Evolutionary conservation across 2,329 filamentous ascomycete species (phyloP).

Genomic region (Gaeumannomyces tritici): DNA sequence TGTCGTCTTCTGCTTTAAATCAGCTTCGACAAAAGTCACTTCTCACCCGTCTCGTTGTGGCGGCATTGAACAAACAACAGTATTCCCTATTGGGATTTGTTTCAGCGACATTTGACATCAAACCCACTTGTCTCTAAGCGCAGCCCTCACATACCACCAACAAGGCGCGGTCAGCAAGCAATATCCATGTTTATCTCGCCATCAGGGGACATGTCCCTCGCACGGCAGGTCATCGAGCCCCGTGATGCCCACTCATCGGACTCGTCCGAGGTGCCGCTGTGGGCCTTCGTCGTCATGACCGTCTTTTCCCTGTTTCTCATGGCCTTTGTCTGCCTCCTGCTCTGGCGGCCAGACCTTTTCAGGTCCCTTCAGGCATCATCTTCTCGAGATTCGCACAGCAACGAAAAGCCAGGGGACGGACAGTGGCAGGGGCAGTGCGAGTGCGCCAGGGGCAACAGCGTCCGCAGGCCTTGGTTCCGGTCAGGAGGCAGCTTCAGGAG

Average conservation of each 20-base stretch:
- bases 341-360: background rate
- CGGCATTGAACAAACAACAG: no score
- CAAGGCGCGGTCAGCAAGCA: background rate
- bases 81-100: background rate
- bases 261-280: background rate
- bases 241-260: background rate
- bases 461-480: background rate
- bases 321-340: background rate
- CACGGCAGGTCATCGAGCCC: background rate
- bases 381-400: background rate
- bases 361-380: background rate
- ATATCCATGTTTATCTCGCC: background rate
- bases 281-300: constrained; percentile 4
- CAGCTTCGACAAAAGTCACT: background rate
- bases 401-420: background rate
- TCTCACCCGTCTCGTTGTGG: no score
- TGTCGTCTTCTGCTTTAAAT: background rate
- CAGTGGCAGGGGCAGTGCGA: background rate
- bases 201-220: background rate
- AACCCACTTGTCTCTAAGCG: background rate
- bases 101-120: background rate
- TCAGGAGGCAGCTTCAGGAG: background rate
- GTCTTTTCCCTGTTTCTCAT: background rate
- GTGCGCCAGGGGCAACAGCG: background rate
- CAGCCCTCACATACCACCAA: background rate